Percentiles rank a stretch among this genome's conserved stretches.
phyloP scores from a whole-genome alignment of 768 basidiomycete genomes.

The Hygrophoropsis aurantiaca region DNA sequence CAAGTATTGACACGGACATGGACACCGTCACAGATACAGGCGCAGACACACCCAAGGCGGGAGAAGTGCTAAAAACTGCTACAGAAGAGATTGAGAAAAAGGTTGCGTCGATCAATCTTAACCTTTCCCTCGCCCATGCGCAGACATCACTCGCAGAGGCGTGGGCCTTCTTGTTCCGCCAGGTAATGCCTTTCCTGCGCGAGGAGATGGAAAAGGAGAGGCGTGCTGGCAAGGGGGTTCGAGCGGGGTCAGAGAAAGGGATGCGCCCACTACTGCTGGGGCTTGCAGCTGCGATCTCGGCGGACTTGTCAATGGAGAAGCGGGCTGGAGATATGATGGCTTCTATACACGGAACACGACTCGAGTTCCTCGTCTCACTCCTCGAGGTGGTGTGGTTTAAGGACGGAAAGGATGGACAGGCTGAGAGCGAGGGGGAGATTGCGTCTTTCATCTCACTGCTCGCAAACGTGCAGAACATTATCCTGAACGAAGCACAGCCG shows the following conservation, averaged over 20 bases:
- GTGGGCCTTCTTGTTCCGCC: slow-evolving; percentile 73
- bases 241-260: too few species aligned
- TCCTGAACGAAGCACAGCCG: slow-evolving; percentile 72
- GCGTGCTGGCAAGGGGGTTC: too few species aligned
- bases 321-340: slow-evolving; percentile 85
- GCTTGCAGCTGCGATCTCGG: slow-evolving; percentile 64
- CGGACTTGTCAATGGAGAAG: slow-evolving; percentile 62
- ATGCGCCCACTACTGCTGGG: slow-evolving; percentile 56
- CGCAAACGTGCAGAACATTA: slow-evolving; percentile 58
- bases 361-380: slow-evolving; percentile 71
- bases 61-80: slow-evolving; percentile 39
- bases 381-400: slow-evolving; percentile 86
- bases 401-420: too few species aligned
- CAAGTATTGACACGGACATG: too few species aligned
- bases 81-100: slow-evolving; percentile 54
- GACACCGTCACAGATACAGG: too few species aligned
- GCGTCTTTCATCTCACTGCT: slow-evolving; percentile 62
- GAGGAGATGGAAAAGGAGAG: too few species aligned
- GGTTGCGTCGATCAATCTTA: slow-evolving; percentile 78
- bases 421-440: slow-evolving; percentile 54
- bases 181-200: slow-evolving; percentile 62
- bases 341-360: slow-evolving; percentile 71
- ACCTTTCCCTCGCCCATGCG: slow-evolving; percentile 80
- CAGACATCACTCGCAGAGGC: slow-evolving; percentile 74
- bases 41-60: slow-evolving; percentile 28